Evolutionary conservation across 164 flowering plant genomes (phyloP), one percentile per base, ranked within the genome.

Genomic region (Vitis cinerea): DNA sequence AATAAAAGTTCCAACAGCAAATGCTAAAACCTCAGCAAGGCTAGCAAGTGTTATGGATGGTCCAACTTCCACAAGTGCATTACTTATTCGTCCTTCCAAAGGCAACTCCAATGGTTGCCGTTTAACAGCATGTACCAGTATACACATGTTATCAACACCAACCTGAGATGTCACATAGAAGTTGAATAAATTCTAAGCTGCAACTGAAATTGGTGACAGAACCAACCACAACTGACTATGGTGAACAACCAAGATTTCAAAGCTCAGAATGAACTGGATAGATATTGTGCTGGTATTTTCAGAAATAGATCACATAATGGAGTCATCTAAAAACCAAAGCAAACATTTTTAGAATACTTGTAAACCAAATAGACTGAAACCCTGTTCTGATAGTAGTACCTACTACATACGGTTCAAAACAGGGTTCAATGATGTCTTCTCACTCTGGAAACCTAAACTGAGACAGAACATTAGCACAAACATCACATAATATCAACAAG

Each of bases 91-190:
- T 59, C 79, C 92, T 77, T 94, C 98, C 67, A 92, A 76, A 59
- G 95, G 88, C 83, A 94, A 72, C 59, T 91, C 97, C 68, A 80
- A 10, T 53, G 88, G 81, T 73, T 94, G 98, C 71, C 98, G 78
- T 79, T 94, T 92, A 49, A 92, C 91, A 73, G 98, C 93, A 80
- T 94, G 90, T 59, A 94, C 98, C 71, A 94, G 79, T 70, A 94
- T 94, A 72, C 97, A 94, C 98, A 94, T 94, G 77, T 94, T 94
- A 80, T 94, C 98, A 65, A 94, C 98, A 63, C 99, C 98, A 76
- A 96, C 99, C 99, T 96, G 84, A 70, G 48, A 51, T 11, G 13
- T 51, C 54, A 57, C 15, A 16, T 12, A 61, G n/a, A 50, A 52
- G 71, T 9, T 37, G 48, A 57, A 19, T 62, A 37, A 31, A 54